These are phyloP conservation scores for Amniculicola lignicola DNA, from an alignment of 495 filamentous ascomycete species.

Conservation along the genomic window DNA sequence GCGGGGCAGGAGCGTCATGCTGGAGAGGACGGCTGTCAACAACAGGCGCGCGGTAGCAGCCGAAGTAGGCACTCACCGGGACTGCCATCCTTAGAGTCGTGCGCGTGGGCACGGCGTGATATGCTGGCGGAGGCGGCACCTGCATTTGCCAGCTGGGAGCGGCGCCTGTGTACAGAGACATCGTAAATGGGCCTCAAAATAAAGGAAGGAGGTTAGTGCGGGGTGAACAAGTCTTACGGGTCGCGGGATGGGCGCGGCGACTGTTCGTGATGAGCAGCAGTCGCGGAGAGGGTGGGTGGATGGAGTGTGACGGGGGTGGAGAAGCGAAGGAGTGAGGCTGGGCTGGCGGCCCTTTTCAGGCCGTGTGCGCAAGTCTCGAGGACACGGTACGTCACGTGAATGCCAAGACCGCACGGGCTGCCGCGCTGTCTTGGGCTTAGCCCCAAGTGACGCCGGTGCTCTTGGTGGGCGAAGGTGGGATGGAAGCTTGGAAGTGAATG, in stretches of 20 bases:
- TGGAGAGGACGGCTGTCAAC: neutral
- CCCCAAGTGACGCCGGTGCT: no score
- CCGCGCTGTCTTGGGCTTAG: no score
- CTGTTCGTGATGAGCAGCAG: neutral
- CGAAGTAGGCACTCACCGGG: constrained; percentile 11
- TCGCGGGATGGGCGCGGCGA: neutral
- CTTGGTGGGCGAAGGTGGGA: no score
- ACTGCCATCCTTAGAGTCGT: constrained; percentile 42
- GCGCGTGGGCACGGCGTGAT: constrained; percentile 49
- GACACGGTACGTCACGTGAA: no score
- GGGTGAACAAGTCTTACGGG: neutral
- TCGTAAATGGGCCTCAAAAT: neutral
- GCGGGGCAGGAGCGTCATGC: neutral
- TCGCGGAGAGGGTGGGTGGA: neutral
- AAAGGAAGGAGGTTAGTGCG: neutral
- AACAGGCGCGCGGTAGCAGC: constrained; percentile 4
- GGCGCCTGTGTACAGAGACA: constrained; percentile 2
- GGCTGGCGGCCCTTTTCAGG: no score
- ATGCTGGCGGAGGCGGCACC: constrained; percentile 40
- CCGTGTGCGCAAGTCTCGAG: no score
- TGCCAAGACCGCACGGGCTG: no score
- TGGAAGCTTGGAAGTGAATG: no score
- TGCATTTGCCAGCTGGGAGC: constrained; percentile 4
- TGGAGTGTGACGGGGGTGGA: neutral
- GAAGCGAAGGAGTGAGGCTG: no score